Conservation (phyloP, 2,329 filamentous ascomycete genomes). For the Leptographium flavum region DNA sequence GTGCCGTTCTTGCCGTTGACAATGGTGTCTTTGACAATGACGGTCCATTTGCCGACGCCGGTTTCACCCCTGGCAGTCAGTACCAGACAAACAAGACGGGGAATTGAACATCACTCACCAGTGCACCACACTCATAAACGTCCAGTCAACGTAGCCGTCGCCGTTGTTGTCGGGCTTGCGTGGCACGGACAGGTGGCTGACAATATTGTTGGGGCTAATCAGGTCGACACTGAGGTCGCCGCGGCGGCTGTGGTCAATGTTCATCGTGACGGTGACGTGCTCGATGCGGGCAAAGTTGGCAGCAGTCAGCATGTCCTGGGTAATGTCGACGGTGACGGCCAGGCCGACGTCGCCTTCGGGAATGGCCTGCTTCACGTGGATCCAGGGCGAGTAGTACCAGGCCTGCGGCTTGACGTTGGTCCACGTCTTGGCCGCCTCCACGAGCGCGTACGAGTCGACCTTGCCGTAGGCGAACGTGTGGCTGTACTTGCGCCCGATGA, state of each 20-base stretch:
- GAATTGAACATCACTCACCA: no score
- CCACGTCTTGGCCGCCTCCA: slow-evolving; percentile 77
- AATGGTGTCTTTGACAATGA: slow-evolving; percentile 73
- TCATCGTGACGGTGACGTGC: slow-evolving; percentile 97
- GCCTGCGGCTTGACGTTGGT: slow-evolving; percentile 84
- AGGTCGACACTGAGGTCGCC: slow-evolving; percentile 90
- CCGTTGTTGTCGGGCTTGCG: slow-evolving; percentile 53
- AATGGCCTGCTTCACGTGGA: slow-evolving; percentile 73
- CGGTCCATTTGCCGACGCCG: slow-evolving; percentile 78
- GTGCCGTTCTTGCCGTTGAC: slow-evolving; percentile 63
- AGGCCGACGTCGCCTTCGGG: slow-evolving; percentile 75
- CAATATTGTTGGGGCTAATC: slow-evolving; percentile 64
- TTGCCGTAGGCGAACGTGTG: slow-evolving; percentile 95
- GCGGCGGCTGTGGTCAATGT: slow-evolving; percentile 71
- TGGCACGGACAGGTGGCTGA: slow-evolving; percentile 70
- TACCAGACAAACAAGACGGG: no score
- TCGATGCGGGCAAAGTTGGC: slow-evolving; percentile 80
- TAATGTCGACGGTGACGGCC: slow-evolving; percentile 69
- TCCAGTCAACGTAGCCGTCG: slow-evolving; percentile 83
- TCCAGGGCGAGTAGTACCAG: slow-evolving; percentile 89
- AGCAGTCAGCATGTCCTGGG: slow-evolving; percentile 59
- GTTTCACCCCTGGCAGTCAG: slow-evolving; percentile 58
- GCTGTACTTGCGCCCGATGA: slow-evolving; percentile 74
- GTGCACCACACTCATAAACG: slow-evolving; percentile 96
- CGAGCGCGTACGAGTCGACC: slow-evolving; percentile 72